Conservation (phyloP, 2,329 filamentous ascomycete species). For the Pezicula neosporulosa region DNA sequence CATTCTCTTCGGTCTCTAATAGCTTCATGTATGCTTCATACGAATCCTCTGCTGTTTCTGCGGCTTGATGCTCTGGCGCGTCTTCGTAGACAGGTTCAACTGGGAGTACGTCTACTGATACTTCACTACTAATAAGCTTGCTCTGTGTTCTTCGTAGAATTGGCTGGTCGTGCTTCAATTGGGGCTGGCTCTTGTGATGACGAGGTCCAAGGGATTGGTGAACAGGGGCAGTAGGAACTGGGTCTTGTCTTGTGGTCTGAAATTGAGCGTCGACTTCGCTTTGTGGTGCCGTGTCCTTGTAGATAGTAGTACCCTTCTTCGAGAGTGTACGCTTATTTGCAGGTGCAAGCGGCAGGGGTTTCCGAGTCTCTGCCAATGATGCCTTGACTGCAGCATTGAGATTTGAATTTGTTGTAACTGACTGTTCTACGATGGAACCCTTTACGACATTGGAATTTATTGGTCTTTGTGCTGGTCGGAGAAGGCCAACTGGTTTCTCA, state of each 20-base stretch:
- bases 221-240: constrained; percentile 18
- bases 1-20: constrained; percentile 6
- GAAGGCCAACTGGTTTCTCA: constrained; percentile 40
- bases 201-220: constrained; percentile 25
- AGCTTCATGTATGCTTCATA: constrained; percentile 29
- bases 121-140: constrained; percentile 15
- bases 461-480: constrained; percentile 62
- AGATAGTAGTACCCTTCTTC: constrained; percentile 51
- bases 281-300: constrained; percentile 44
- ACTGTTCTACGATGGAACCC: constrained; percentile 3
- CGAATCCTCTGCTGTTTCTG: constrained; percentile 1
- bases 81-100: constrained; percentile 17
- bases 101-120: constrained; percentile 4
- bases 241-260: constrained; percentile 21
- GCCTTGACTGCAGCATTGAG: constrained; percentile 24
- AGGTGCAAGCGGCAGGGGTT: constrained; percentile 24
- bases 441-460: constrained; percentile 26
- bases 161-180: constrained; percentile 20
- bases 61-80: constrained; percentile 5
- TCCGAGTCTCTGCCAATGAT: constrained; percentile 21
- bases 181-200: constrained; percentile 25
- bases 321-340: constrained; percentile 42
- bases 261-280: constrained; percentile 6
- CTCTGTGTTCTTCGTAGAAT: constrained; percentile 20
- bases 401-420: constrained; percentile 5